Evolutionary conservation across 371 early-diverging fungal species (phyloP), one percentile per base, ranked within the genome.

Genomic region (Gilbertella persicaria): DNA sequence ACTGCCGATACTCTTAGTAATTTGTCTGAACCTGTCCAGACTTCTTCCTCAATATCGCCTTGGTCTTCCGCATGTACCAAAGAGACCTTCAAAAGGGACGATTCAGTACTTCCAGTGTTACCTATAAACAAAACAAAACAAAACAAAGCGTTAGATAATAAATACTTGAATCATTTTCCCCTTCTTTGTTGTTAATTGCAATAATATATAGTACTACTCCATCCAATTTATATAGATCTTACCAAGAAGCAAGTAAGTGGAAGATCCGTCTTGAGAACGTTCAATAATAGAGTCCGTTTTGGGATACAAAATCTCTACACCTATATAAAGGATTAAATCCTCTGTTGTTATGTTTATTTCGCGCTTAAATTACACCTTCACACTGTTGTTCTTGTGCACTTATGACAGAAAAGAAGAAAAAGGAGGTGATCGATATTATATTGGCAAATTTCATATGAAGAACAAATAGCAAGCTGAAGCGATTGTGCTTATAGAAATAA

Each of bases 241-340:
- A 45, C 45, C 29, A 29, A 45, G 45, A 30, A 45, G 26, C 29
- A 45, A 45, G 29, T 45, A 45, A 2, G 45, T 45, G 13, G 45
- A 29, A 26, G 45, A 28, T 20, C 28, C 29, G 45, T 45, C 29
- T 45, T 45, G 29, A 29, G 45, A 45, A 19, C 45, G 45, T 29
- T 29, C 26, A 26, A 45, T 26, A 12, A 45, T 26, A 19, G 45
- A 17, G 20, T 45, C 45, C 29, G 45, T 26, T 45, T 45, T 45
- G 16, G 45, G 45, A 20, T 45, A 45, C 28, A 45, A 29, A 10
- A 45, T 45, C 16, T 45, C 29, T 26, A 45, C 17, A 17, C 45
- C 45, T 45, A 45, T 3, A 13, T 10, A 5, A 4, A 28, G 28
- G 4, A 28, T 9, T 28, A 5, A 9, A 3, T 33, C 13, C 33